Evolutionary conservation across 2,329 filamentous ascomycete species (phyloP).

Genomic region (Aspergillus glaucus): DNA sequence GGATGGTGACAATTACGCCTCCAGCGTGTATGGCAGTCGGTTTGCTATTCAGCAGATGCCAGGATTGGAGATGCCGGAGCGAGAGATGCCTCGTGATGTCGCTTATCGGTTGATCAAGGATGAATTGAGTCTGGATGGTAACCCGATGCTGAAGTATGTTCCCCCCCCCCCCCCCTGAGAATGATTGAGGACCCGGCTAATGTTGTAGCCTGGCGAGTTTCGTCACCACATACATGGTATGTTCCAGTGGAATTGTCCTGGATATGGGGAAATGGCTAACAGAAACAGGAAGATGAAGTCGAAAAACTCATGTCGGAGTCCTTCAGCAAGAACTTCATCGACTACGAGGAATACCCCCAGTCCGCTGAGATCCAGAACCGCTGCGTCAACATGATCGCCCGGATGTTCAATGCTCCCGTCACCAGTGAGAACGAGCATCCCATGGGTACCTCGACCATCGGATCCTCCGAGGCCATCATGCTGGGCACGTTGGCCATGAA

Average conservation of each 20-base stretch:
- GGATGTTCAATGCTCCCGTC: slow-evolving; percentile 74
- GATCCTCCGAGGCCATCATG: slow-evolving; percentile 67
- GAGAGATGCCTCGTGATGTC: slow-evolving; percentile 82
- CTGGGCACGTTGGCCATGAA: slow-evolving; percentile 73
- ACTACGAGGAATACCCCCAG: slow-evolving; percentile 79
- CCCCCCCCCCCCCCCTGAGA: background rate
- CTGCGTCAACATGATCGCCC: slow-evolving; percentile 84
- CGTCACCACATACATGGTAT: slow-evolving; percentile 92
- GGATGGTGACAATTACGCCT: slow-evolving; percentile 50
- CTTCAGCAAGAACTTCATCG: slow-evolving; percentile 93
- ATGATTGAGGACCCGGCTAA: background rate
- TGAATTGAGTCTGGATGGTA: slow-evolving; percentile 83
- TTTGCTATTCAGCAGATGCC: slow-evolving; percentile 79
- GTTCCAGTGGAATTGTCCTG: slow-evolving; percentile 10
- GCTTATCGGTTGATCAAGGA: slow-evolving; percentile 98
- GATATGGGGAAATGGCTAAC: background rate
- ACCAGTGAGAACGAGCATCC: slow-evolving; percentile 53
- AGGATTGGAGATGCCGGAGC: slow-evolving; percentile 76
- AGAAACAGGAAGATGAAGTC: slow-evolving; percentile 72
- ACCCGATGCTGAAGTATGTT: slow-evolving; percentile 64
- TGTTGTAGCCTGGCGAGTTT: slow-evolving; percentile 71
- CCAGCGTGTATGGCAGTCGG: slow-evolving; percentile 79
- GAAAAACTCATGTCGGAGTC: slow-evolving; percentile 93
- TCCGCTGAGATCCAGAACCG: slow-evolving; percentile 84
- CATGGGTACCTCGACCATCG: slow-evolving; percentile 82